Evolutionary conservation across 352 stramenopile species (phyloP).

Genomic region (Nothophytophthora sp.): DNA sequence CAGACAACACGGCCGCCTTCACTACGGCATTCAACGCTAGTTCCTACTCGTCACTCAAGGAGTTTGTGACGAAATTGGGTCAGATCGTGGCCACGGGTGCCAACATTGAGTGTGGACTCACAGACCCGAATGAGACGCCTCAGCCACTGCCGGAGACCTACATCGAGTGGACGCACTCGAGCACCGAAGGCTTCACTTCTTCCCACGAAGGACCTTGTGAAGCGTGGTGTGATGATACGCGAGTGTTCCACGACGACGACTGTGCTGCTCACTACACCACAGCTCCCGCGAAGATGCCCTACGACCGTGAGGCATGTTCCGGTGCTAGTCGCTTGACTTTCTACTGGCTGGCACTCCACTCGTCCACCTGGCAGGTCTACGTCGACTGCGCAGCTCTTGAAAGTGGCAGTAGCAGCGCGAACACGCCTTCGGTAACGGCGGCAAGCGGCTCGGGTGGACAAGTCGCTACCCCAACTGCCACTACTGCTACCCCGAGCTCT

Average conservation of each 20-base stretch:
- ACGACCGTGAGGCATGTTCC: slow-evolving; percentile 20
- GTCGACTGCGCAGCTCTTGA: slow-evolving; percentile 25
- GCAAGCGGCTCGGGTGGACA: slow-evolving; percentile 10
- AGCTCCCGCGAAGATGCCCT: slow-evolving; percentile 24
- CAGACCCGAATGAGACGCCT: slow-evolving; percentile 20
- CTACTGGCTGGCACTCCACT: slow-evolving; percentile 39
- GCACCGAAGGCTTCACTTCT: slow-evolving; percentile 27
- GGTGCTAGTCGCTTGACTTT: slow-evolving; percentile 24
- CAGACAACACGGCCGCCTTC: slow-evolving; percentile 18
- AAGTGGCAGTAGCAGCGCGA: slow-evolving; percentile 5
- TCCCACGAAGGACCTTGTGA: slow-evolving; percentile 39
- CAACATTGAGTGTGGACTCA: slow-evolving; percentile 28
- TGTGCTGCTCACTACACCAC: slow-evolving; percentile 29
- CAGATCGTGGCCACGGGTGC: slow-evolving; percentile 11
- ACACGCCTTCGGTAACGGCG: slow-evolving; percentile 15
- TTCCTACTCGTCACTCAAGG: slow-evolving; percentile 23
- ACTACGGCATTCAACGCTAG: slow-evolving; percentile 17
- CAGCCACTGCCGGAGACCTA: slow-evolving; percentile 27
- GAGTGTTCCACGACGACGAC: slow-evolving; percentile 34
- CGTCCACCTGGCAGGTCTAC: slow-evolving; percentile 35
- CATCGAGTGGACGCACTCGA: slow-evolving; percentile 36
- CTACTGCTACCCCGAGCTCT: slow-evolving; percentile 4
- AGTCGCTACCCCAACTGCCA: slow-evolving; percentile 8
- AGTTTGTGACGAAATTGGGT: slow-evolving; percentile 17
- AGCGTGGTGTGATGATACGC: slow-evolving; percentile 38